phyloP scores from a whole-genome alignment of 106 monocot genomes.

The Ottelia alismoides region DNA sequence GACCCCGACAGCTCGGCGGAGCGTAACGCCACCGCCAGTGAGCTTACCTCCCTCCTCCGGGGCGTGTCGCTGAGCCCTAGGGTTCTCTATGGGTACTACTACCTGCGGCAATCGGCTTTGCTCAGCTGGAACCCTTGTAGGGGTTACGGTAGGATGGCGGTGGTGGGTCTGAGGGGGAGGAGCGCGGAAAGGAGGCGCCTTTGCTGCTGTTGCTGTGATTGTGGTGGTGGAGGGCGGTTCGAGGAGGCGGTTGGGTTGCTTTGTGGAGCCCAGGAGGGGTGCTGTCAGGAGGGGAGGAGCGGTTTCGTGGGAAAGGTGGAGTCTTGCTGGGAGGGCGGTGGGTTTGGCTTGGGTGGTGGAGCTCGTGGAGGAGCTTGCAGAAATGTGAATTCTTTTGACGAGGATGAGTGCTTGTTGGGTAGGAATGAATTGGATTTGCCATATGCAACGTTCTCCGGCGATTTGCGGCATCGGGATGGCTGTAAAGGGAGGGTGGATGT shows the following conservation, averaged over 20 bases:
- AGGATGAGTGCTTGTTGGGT: background rate
- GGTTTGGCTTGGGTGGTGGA: no score
- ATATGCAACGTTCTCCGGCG: background rate
- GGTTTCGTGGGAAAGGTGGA: background rate
- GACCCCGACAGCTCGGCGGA: no score
- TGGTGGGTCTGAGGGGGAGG: background rate
- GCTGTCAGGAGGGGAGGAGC: background rate
- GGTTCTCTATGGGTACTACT: conserved; percentile 8
- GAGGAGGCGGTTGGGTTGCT: background rate
- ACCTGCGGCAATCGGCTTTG: conserved; percentile 11
- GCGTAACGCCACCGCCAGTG: no score
- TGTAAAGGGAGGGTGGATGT: background rate
- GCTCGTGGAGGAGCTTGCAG: no score
- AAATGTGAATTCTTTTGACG: background rate
- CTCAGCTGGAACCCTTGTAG: conserved; percentile 18
- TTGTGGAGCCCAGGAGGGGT: background rate
- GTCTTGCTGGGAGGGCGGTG: background rate
- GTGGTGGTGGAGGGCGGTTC: conserved; percentile 3
- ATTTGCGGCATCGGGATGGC: background rate
- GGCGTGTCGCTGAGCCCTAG: conserved; percentile 10
- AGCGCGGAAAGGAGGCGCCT: background rate
- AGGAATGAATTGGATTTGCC: background rate
- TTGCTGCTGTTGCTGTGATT: background rate
- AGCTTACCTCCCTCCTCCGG: background rate
- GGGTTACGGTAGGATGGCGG: background rate